Evolutionary conservation across 805 yeast genomes (phyloP).

Genomic region (Candida dajiaensis): DNA sequence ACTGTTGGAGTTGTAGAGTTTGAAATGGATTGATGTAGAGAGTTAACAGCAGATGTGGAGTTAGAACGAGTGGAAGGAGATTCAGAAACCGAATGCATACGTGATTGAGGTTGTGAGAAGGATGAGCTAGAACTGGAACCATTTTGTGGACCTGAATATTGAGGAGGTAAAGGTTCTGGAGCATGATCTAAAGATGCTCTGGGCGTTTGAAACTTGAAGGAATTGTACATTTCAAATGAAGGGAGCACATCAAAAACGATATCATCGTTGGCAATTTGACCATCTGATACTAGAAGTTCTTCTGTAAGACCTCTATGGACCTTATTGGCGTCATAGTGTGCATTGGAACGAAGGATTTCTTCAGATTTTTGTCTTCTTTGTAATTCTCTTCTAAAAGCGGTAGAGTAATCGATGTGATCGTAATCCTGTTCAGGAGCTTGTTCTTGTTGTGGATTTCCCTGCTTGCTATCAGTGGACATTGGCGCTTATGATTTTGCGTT

Average conservation of each 20-base stretch:
- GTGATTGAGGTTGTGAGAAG: neutral
- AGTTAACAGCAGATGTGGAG: neutral
- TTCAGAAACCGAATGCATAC: neutral
- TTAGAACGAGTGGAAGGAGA: neutral
- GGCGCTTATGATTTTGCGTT: no score
- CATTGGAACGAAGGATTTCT: constrained; percentile 1
- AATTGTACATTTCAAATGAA: constrained; percentile 63
- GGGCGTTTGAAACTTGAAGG: constrained; percentile 34
- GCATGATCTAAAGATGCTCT: constrained; percentile 30
- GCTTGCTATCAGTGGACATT: neutral
- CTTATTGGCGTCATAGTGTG: neutral
- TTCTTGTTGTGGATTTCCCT: neutral
- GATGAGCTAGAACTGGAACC: neutral
- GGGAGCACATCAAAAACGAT: constrained; percentile 51
- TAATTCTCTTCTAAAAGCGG: constrained; percentile 7
- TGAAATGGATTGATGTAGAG: neutral
- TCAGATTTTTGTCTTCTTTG: constrained; percentile 4
- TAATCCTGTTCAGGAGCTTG: constrained; percentile 1
- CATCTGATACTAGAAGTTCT: neutral
- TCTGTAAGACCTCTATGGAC: constrained; percentile 3
- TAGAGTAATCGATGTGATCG: constrained; percentile 8
- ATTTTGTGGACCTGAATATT: constrained; percentile 17
- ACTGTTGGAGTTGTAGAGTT: neutral
- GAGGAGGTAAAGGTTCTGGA: constrained; percentile 29
- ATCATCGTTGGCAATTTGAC: constrained; percentile 5